These are phyloP conservation scores for Elsinoe arachidis DNA, from an alignment of 2,329 filamentous ascomycete genomes.

Conservation along the genomic window DNA sequence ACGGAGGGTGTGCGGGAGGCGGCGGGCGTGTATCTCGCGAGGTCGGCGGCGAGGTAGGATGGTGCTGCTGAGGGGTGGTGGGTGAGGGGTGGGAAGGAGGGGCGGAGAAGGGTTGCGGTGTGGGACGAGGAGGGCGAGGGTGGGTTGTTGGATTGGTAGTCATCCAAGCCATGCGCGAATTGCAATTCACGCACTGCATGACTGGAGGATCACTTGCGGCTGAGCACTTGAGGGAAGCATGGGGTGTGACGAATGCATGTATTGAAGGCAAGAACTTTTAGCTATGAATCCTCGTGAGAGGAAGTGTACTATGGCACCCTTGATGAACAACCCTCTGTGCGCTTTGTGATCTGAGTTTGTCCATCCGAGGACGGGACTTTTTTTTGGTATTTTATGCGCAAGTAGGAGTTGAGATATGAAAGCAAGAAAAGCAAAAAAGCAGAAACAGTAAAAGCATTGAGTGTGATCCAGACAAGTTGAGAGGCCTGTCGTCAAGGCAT, in stretches of 20 bases:
- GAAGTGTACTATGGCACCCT: not conserved
- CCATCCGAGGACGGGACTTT: not conserved
- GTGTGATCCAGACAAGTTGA: not conserved
- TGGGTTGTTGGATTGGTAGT: not conserved
- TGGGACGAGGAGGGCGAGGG: not conserved
- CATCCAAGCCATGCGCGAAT: too few relatives aligned
- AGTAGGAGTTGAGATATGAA: not conserved
- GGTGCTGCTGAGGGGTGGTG: not conserved
- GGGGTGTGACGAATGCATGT: not conserved
- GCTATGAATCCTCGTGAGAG: not conserved
- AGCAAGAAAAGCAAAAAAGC: not conserved
- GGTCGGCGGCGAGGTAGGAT: constrained; percentile 19
- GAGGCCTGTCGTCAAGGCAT: not conserved
- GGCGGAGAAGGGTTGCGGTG: not conserved
- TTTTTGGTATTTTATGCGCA: not conserved
- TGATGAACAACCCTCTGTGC: too few relatives aligned
- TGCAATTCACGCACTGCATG: too few relatives aligned
- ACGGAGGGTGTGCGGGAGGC: constrained; percentile 53
- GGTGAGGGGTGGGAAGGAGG: not conserved
- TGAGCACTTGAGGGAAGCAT: too few relatives aligned
- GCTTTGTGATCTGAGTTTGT: not conserved
- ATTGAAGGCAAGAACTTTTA: not conserved
- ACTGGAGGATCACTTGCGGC: too few relatives aligned
- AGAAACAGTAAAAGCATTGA: not conserved
- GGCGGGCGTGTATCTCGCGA: constrained; percentile 52